Percentiles rank a stretch among this genome's conserved stretches.
Evolutionary conservation across 441 rosid species (phyloP).

Genomic region (Flueggea neowawraea): DNA sequence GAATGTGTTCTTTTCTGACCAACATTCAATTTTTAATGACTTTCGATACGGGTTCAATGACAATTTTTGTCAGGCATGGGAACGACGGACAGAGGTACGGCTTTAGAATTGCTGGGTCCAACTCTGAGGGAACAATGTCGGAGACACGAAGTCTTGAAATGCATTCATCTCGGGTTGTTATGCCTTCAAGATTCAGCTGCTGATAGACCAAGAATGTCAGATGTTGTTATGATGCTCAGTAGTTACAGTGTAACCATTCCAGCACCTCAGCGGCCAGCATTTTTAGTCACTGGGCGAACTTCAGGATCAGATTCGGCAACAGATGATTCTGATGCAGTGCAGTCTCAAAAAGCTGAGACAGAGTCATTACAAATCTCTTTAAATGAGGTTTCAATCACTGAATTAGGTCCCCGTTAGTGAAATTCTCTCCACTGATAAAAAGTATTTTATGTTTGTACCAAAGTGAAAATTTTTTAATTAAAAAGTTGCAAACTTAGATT

Average conservation of each 20-base stretch:
- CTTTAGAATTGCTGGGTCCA: slow-evolving; percentile 21
- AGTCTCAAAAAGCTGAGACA: neutral
- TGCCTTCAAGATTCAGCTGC: slow-evolving; percentile 39
- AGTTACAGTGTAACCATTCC: slow-evolving; percentile 16
- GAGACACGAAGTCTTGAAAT: slow-evolving; percentile 16
- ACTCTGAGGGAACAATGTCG: slow-evolving; percentile 16
- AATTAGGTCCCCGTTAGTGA: slow-evolving; percentile 20
- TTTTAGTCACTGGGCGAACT: slow-evolving; percentile 4
- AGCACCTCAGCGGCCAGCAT: slow-evolving; percentile 25
- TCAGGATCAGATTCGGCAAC: neutral
- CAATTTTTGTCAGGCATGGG: slow-evolving; percentile 31
- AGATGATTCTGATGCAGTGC: too few species aligned
- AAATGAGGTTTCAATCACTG: slow-evolving; percentile 26
- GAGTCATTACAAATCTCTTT: slow-evolving; percentile 13
- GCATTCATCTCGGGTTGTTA: slow-evolving; percentile 33
- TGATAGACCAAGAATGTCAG: slow-evolving; percentile 34
- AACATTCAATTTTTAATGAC: too few species aligned
- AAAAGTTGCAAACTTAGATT: too few species aligned
- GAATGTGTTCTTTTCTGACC: too few species aligned
- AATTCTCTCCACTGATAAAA: too few species aligned
- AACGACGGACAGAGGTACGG: slow-evolving; percentile 23
- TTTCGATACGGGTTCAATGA: too few species aligned
- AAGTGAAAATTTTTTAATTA: too few species aligned
- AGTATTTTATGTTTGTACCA: too few species aligned
- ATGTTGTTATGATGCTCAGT: slow-evolving; percentile 23